Evolutionary conservation across 1,139 yeast genomes (phyloP).

Genomic region (Pichiaceae sp.): DNA sequence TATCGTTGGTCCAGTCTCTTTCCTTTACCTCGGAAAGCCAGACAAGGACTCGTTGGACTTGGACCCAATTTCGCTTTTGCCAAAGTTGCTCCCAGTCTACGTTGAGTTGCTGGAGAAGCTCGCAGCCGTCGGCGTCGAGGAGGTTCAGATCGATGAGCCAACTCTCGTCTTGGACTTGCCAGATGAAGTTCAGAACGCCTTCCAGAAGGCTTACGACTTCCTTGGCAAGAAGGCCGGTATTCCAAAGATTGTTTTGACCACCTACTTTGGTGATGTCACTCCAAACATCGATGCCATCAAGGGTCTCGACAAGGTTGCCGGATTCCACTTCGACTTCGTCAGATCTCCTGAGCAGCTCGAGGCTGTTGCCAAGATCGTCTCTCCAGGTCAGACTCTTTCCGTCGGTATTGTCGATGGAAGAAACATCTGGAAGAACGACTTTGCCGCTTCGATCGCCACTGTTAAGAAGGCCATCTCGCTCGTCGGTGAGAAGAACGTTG

Average conservation of each 20-base stretch:
- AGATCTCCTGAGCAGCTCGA: slow-evolving; percentile 96
- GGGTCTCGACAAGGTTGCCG: slow-evolving; percentile 77
- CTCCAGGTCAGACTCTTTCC: slow-evolving; percentile 69
- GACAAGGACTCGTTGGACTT: slow-evolving; percentile 95
- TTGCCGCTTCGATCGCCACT: slow-evolving; percentile 71
- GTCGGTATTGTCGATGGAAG: slow-evolving; percentile 98
- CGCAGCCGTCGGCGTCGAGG: slow-evolving; percentile 88
- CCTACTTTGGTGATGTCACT: slow-evolving; percentile 97
- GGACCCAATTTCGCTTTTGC: slow-evolving; percentile 83
- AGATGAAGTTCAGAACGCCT: slow-evolving; percentile 73
- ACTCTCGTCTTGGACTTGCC: slow-evolving; percentile 90
- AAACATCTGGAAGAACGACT: slow-evolving; percentile 98
- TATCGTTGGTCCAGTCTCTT: slow-evolving; percentile 91
- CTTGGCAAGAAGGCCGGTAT: slow-evolving; percentile 46
- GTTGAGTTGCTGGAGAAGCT: slow-evolving; percentile 80
- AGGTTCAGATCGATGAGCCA: slow-evolving; percentile 98
- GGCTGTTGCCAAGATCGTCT: slow-evolving; percentile 60
- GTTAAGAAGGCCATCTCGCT: slow-evolving; percentile 77
- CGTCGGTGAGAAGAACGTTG: slow-evolving; percentile 81
- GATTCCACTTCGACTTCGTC: slow-evolving; percentile 94
- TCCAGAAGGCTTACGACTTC: slow-evolving; percentile 70
- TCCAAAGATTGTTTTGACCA: slow-evolving; percentile 76
- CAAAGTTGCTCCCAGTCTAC: slow-evolving; percentile 88
- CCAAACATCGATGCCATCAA: slow-evolving; percentile 89
- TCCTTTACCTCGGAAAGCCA: slow-evolving; percentile 91